Conservation (phyloP, 306 rosid genomes). For the Betula pendula region DNA sequence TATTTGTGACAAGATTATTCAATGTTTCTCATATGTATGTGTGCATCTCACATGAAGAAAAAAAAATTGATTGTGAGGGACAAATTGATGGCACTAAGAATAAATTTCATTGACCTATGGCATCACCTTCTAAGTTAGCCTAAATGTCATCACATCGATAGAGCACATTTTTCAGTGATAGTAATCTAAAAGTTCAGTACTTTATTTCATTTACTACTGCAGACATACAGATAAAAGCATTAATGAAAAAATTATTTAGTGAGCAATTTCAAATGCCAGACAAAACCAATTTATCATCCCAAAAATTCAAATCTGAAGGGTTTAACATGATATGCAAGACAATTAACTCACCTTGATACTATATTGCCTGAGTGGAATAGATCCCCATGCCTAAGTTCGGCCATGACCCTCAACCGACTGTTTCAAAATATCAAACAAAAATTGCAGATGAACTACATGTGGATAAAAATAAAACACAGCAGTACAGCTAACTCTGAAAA, state of each 20-base stretch:
- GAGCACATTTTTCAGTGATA: not conserved
- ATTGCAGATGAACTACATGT: not conserved
- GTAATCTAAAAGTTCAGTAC: not conserved
- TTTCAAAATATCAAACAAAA: conserved; percentile 33
- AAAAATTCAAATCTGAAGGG: not conserved
- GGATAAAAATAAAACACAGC: not conserved
- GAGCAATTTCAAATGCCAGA: not conserved
- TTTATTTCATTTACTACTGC: not conserved
- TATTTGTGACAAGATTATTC: not conserved
- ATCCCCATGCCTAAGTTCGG: conserved; percentile 88
- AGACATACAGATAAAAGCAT: not conserved
- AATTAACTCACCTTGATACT: conserved; percentile 77
- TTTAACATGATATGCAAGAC: not conserved
- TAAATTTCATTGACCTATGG: no score
- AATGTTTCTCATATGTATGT: not conserved
- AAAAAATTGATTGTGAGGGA: conserved; percentile 4
- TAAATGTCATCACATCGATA: not conserved
- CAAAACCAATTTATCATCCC: not conserved
- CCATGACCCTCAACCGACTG: conserved; percentile 94
- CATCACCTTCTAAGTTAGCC: not conserved
- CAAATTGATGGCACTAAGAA: conserved; percentile 13
- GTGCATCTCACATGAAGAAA: not conserved
- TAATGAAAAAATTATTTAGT: not conserved
- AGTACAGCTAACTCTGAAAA: not conserved
- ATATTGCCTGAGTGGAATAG: conserved; percentile 93